Evolutionary conservation across 768 basidiomycete genomes (phyloP), one percentile per base, ranked within the genome.

Genomic region (Pleurotus tuber-regium): DNA sequence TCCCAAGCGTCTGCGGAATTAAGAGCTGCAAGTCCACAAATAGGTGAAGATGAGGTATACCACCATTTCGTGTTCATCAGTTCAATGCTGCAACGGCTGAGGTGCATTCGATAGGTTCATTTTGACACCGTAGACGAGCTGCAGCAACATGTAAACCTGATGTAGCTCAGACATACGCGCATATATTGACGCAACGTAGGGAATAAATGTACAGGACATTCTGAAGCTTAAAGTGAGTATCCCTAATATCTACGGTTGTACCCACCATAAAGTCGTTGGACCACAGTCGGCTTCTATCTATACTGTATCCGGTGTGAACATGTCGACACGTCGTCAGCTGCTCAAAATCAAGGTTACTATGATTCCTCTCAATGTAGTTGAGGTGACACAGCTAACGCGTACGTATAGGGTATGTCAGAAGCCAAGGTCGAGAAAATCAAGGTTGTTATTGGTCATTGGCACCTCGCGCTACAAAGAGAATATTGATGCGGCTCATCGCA

Each of bases 381-480:
- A n/a, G n/a, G n/a, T 16, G 35, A 48, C 49, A 19, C 53, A 39
- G 16, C 43, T 41, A 21, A 42, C 23, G 26, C 6, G 10, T 21
- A 41, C 52, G 16, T 54, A 8, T 51, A 95, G 92, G 95, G 95
- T 36, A 86, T 96, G 79, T 94, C 94, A 2, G 95, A 97, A 60
- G 89, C 95, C 0, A 98, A 98, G 66, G 93, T 98, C 1, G 95
- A 98, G 63, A 98, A 98, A 66, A 90, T 98, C 61, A 96, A 96
- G 74, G 92, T 81, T 51, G 35, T 63, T 50, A 52, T 56, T 52
- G 10, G 14, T 46, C n/a, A n/a, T n/a, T n/a, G n/a, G n/a, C n/a
- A n/a, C n/a, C n/a, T n/a, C n/a, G n/a, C n/a, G 18, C 28, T 50
- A 24, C 4, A 25, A 29, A 21, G n/a, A n/a, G n/a, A n/a, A n/a